Evolutionary conservation across 352 stramenopile genomes (phyloP).

Genomic region (Pythium insidiosum): DNA sequence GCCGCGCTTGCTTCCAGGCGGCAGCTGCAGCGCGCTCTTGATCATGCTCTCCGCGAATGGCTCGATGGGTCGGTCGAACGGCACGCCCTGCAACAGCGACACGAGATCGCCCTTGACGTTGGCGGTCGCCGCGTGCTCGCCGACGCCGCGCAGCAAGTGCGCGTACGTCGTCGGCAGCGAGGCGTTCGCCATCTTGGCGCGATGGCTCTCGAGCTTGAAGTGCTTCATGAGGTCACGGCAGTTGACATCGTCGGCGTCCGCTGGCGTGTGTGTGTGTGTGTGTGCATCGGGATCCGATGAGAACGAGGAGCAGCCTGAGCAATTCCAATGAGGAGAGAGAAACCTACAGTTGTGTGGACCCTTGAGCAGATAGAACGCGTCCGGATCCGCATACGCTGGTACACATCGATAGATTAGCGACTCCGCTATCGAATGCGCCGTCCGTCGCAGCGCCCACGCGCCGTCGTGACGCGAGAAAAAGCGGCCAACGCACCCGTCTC

Average conservation of each 20-base stretch:
- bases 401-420: no score
- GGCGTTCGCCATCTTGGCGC: constrained; percentile 48
- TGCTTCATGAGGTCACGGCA: constrained; percentile 52
- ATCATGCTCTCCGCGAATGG: constrained; percentile 59
- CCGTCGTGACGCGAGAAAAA: no score
- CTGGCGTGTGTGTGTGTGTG: constrained; percentile 15
- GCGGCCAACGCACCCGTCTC: constrained; percentile 2
- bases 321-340: background rate
- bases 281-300: background rate
- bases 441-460: no score
- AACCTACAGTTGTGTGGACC: constrained; percentile 47
- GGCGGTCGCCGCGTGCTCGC: constrained; percentile 25
- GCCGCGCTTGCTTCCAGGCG: constrained; percentile 44
- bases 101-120: constrained; percentile 46
- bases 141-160: constrained; percentile 62
- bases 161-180: constrained; percentile 61
- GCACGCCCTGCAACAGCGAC: constrained; percentile 51
- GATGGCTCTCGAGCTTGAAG: constrained; percentile 55
- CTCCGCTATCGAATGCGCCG: no score
- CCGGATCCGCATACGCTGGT: constrained; percentile 25
- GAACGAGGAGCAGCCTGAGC: background rate
- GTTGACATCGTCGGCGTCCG: constrained; percentile 52
- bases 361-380: constrained; percentile 52
- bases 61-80: constrained; percentile 76
- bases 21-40: constrained; percentile 63